Evolutionary conservation across 495 filamentous ascomycete species (phyloP).

Genomic region (Parathielavia hyrcaniae): DNA sequence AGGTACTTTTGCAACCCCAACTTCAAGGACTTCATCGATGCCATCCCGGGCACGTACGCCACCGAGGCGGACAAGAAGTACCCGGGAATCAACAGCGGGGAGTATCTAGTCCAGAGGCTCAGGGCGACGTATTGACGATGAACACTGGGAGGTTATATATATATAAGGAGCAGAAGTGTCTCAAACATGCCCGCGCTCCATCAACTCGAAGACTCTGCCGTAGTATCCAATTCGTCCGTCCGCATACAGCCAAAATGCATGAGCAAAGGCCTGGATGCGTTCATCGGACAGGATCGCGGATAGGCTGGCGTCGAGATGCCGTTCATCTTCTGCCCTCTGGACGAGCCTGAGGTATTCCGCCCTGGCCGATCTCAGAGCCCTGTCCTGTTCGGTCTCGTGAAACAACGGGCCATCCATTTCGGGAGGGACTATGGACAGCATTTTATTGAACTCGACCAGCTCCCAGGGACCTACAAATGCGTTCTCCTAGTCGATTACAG

Average conservation of each 20-base stretch:
- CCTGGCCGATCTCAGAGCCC: not conserved
- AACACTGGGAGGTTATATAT: not conserved
- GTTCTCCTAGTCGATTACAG: conserved; percentile 9
- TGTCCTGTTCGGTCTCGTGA: not conserved
- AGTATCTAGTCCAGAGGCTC: conserved; percentile 78
- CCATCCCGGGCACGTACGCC: conserved; percentile 77
- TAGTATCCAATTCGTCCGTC: conserved; percentile 3
- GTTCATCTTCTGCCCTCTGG: not conserved
- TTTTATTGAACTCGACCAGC: conserved; percentile 6
- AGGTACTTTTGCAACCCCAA: conserved; percentile 92
- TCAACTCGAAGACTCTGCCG: not conserved
- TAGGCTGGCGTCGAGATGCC: not conserved
- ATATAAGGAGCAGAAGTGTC: not conserved
- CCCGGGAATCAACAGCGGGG: conserved; percentile 65
- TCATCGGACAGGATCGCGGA: not conserved
- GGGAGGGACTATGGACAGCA: not conserved
- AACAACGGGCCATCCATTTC: conserved; percentile 4
- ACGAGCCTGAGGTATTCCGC: not conserved
- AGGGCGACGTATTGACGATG: conserved; percentile 56
- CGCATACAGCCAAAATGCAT: conserved; percentile 5
- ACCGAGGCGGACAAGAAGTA: conserved; percentile 70
- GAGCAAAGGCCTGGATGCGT: not conserved
- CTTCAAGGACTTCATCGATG: conserved; percentile 69
- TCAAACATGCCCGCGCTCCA: no score
- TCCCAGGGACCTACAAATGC: conserved; percentile 5